phyloP scores from a whole-genome alignment of 2,329 filamentous ascomycete genomes.

The Colletotrichum eremochloae region DNA sequence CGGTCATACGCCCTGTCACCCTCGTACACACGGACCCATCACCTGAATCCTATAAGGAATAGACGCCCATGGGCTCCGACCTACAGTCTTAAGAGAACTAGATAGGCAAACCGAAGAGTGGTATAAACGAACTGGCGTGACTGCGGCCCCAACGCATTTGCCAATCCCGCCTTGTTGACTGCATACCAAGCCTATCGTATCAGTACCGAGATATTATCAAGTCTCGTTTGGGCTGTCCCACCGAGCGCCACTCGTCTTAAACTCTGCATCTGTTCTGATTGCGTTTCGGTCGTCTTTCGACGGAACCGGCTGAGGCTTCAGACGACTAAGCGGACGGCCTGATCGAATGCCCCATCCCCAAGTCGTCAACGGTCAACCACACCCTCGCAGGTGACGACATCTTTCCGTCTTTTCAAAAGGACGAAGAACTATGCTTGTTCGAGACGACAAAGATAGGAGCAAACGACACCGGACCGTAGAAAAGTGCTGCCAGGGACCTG shows the following conservation, averaged over 20 bases:
- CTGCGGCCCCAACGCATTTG: not conserved
- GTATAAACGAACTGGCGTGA: not conserved
- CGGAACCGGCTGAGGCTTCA: constrained; percentile 2
- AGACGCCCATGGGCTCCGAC: not conserved
- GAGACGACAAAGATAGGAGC: constrained; percentile 9
- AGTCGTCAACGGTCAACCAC: constrained; percentile 2
- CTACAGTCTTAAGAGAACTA: not conserved
- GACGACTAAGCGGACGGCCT: constrained; percentile 10
- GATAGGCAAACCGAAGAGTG: not conserved
- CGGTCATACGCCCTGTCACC: not conserved
- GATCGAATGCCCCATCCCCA: not conserved
- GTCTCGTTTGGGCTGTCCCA: not conserved
- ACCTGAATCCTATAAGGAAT: too few relatives aligned
- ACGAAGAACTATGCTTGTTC: not conserved
- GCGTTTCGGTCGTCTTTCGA: not conserved
- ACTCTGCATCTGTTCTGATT: not conserved
- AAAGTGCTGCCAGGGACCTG: constrained; percentile 29
- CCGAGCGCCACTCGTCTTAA: constrained; percentile 20
- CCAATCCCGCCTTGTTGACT: constrained; percentile 2
- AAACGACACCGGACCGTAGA: constrained; percentile 12
- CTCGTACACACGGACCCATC: not conserved
- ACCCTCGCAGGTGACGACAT: not conserved
- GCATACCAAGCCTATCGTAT: not conserved
- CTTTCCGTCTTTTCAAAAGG: not conserved
- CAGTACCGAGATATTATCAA: constrained; percentile 8